Conservation (phyloP, 768 basidiomycete species). For the Candolleomyces aberdarensis region DNA sequence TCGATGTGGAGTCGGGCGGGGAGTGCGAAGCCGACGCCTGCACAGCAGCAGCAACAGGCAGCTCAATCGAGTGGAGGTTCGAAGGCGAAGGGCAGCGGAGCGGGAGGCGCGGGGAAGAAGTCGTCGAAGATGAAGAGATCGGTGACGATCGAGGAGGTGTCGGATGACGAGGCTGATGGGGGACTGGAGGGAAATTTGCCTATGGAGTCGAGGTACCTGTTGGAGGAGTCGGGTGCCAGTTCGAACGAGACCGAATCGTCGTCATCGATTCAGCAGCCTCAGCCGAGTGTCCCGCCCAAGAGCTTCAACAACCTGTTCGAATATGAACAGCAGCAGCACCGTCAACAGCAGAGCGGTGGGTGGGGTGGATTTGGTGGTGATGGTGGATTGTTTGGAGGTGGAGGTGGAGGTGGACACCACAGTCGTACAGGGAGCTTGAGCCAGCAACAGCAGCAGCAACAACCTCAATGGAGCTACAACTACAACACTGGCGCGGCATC, state of each 20-base stretch:
- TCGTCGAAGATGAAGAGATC: slow-evolving; percentile 15
- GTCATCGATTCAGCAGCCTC: slow-evolving; percentile 24
- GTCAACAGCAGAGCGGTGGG: slow-evolving; percentile 7
- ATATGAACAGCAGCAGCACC: slow-evolving; percentile 14
- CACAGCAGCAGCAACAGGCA: background rate
- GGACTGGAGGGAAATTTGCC: slow-evolving; percentile 28
- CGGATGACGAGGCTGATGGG: slow-evolving; percentile 38
- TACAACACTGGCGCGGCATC: slow-evolving; percentile 11
- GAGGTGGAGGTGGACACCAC: too few species aligned
- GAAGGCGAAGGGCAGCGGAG: background rate
- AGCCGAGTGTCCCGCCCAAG: slow-evolving; percentile 36
- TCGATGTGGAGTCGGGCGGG: slow-evolving; percentile 1
- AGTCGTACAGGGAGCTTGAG: too few species aligned
- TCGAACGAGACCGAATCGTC: slow-evolving; percentile 15
- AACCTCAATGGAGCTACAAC: too few species aligned
- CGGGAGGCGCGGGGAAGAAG: background rate
- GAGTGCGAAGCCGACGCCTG: background rate
- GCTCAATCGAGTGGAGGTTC: background rate
- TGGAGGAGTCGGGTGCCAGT: slow-evolving; percentile 16
- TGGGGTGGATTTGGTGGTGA: background rate
- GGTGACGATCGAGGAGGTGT: slow-evolving; percentile 43
- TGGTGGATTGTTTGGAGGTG: too few species aligned
- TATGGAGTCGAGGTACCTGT: slow-evolving; percentile 29
- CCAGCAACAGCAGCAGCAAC: too few species aligned
- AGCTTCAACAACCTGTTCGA: slow-evolving; percentile 37